A percentile compares a stretch with the other conserved stretches of the same genome.
Evolutionary conservation across 495 filamentous ascomycete genomes (phyloP).

Genomic region (Aspergillus ostianus): DNA sequence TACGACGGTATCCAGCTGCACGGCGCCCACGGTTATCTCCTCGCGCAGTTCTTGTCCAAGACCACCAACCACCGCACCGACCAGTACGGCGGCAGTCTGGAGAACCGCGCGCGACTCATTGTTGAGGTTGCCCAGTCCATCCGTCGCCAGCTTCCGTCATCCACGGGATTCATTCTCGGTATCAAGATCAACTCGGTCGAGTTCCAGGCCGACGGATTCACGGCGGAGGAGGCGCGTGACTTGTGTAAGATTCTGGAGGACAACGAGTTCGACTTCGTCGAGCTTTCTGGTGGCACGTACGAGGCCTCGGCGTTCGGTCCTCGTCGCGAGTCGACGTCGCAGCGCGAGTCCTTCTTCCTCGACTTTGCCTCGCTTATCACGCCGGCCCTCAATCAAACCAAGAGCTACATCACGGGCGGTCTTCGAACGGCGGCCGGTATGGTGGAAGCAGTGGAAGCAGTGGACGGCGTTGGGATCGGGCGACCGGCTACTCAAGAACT

Average conservation of each 20-base stretch:
- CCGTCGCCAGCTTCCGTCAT: constrained; percentile 30
- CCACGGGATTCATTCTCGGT: constrained; percentile 49
- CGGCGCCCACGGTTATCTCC: constrained; percentile 57
- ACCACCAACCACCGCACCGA: constrained; percentile 53
- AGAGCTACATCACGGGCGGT: constrained; percentile 59
- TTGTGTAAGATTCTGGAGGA: constrained; percentile 54
- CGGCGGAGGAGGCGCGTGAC: constrained; percentile 49
- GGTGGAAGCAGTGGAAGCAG: constrained; percentile 51
- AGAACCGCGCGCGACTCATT: constrained; percentile 50
- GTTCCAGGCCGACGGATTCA: constrained; percentile 58
- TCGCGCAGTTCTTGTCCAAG: constrained; percentile 58
- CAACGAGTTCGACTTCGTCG: constrained; percentile 56
- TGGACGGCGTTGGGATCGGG: constrained; percentile 56
- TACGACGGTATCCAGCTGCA: constrained; percentile 58
- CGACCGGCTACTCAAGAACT: constrained; percentile 51
- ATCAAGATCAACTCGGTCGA: constrained; percentile 69
- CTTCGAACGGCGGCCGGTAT: constrained; percentile 57
- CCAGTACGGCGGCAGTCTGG: constrained; percentile 50
- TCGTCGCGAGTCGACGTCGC: constrained; percentile 50
- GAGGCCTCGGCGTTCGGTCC: constrained; percentile 54
- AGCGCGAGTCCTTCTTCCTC: constrained; percentile 63
- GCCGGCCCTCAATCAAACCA: constrained; percentile 50
- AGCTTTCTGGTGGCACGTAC: constrained; percentile 63
- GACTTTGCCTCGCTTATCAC: constrained; percentile 61
- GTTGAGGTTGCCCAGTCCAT: constrained; percentile 47